Evolutionary conservation across 2,329 filamentous ascomycete species (phyloP), one percentile per base, ranked within the genome.

Genomic region (Stemphylium beticola): DNA sequence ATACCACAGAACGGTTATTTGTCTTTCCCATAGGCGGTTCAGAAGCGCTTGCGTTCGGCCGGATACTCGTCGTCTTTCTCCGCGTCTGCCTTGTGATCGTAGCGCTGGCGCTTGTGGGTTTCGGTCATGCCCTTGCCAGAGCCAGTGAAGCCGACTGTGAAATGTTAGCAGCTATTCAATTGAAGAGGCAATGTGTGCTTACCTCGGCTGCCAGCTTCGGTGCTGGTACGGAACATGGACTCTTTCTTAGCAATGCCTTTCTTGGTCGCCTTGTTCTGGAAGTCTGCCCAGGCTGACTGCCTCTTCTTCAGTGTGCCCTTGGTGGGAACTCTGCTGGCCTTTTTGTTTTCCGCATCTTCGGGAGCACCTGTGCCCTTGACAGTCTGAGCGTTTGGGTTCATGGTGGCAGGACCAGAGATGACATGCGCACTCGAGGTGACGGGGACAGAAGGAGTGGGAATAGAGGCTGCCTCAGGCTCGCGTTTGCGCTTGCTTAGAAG

Each of bases 91-190:
- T 72, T 73, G 76, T 96, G 96, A 63, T 95, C 88, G 72, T 96
- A 92, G 68, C 92, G 88, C 73, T 85, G 89, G 70, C 93, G 85
- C 58, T 88, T 87, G 42, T 87, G 86, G 73, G 97, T 95, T 77
- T 96, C 97, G 66, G 92, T 90, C 95, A 98, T 98, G 63, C 89
- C 84, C 77, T 96, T 92, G 55, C 95, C 95, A 49, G 93, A 97
- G 58, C 95, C 95, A 8, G 92, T 96, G 72, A 99, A 97, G 31
- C 95, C 95, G 71, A 99, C 95, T 97, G 63, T 57, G 17, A 40
- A 38, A 43, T 14, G 56, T 74, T 61, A 75, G 73, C 61, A 33
- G 39, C 29, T 49, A 29, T 12, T 15, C 10, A 1, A 8, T 17
- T 12, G 2, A 20, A 22, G 14, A 10, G 9, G 9, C 20, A 1